Conservation (phyloP, 306 rosid genomes). For the Acacia confusa region DNA sequence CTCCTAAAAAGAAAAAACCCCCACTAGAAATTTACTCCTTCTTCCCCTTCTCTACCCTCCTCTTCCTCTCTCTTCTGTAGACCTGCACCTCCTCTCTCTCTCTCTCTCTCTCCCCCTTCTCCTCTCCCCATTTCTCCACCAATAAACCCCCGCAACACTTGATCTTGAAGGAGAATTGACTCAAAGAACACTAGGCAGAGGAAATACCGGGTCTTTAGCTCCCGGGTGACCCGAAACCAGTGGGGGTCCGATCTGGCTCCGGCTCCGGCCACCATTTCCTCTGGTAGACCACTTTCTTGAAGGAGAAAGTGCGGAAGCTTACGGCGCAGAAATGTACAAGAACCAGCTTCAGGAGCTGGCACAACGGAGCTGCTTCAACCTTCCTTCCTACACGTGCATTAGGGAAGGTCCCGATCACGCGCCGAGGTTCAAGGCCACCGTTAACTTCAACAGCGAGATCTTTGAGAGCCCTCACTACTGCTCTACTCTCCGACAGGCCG, state of each 20-base stretch:
- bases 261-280: constrained; percentile 12
- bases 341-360: constrained; percentile 99
- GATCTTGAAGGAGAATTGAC: constrained; percentile 29
- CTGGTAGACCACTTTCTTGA: constrained; percentile 30
- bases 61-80: constrained; percentile 30
- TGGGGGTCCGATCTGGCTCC: constrained; percentile 67
- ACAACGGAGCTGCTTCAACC: constrained; percentile 97
- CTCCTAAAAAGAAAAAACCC: constrained; percentile 12
- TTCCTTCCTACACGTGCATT: constrained; percentile 89
- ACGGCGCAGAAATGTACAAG: constrained; percentile 82
- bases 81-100: not conserved
- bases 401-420: constrained; percentile 99
- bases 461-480: constrained; percentile 88
- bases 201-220: not conserved
- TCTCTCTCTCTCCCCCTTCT: not conserved
- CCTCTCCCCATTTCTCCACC: constrained; percentile 20
- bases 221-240: constrained; percentile 24
- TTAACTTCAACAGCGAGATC: constrained; percentile 95
- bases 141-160: constrained; percentile 32
- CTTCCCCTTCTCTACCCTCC: constrained; percentile 5
- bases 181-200: not conserved
- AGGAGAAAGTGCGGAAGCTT: constrained; percentile 29
- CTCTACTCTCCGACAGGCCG: constrained; percentile 93
- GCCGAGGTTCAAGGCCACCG: constrained; percentile 94
- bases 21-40: constrained; percentile 31